Base-by-base conservation (phyloP, 169 alveolate genomes). In the Plasmodium reichenowi region DNA sequence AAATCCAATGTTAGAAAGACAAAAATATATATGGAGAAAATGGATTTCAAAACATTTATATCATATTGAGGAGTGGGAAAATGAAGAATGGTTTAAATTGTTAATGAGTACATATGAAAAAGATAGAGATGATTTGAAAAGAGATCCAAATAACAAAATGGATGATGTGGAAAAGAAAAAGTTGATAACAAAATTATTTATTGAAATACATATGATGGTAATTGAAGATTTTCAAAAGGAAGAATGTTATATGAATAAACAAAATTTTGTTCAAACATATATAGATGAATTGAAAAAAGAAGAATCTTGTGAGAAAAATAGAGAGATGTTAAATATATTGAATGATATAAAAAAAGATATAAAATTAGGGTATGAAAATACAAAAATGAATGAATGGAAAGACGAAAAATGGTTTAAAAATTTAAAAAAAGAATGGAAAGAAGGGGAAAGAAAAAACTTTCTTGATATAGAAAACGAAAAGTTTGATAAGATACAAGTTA, bases 201-300 rank as follows among this genome's bases (percentile, higher is more conserved):
- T 56, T 12, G 64, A 56, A 6, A 56, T 56, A 56, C 64, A 56
- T 13, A 56, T 56, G 64, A 56, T 56, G 64, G 64, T 56, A 56
- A 17, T 56, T 0, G 20, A 56, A 6, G 64, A 56, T 17, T 56
- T 6, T 13, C 15, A 56, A n/a, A 13, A 13, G 24, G 64, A 56
- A 22, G 64, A 56, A 56, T 12, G 29, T 6, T 17, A 12, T 1
- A 56, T 0, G 64, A 56, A 12, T 6, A 56, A 56, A 56, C 2
- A 56, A 12, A 22, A 2, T 1, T 56, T 56, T 56, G 12, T 56
- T 56, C 3, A 56, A 0, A 56, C 24, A 13, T 56, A 22, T 22
- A 56, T 56, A 56, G 2, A 13, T 17, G 64, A 56, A 2, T 15
- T 56, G 24, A 56, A 38, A 38, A 38, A 6, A 56, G 10, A 8